Base-by-base conservation (phyloP, 208 protist genomes). In the Wallacemonas sp. region DNA sequence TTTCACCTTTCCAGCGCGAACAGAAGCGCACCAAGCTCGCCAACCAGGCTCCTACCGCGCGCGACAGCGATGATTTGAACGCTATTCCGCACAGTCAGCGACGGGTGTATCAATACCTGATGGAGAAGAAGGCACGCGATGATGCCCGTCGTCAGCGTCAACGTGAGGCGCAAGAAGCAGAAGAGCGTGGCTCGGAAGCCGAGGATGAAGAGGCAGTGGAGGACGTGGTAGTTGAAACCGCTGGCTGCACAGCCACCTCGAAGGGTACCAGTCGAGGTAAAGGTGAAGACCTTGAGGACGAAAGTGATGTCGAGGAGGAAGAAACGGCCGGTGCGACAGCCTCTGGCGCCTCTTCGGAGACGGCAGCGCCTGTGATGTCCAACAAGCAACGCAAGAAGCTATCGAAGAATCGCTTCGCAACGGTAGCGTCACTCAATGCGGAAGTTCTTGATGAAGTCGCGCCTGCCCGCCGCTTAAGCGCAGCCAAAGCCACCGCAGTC, bases 1-100 rank as follows among this genome's bases (percentile, higher is more conserved):
- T 95, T 1, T 95, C 89, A 0, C 89, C 89, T 4, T 95, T 90
- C 45, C 89, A 95, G 68, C 82, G 84, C 0, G 86, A 95, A 62
- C 77, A 84, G 60, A 85, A 84, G 75, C 81, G 84, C 2, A 46
- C 45, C 0, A 80, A 84, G 62, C 45, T 93, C 34, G 86, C 86
- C 5, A 95, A 95, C 61, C 89, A 95, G 59, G 74, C 82, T 12
- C 89, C 89, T 11, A 88, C 75, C 0, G 44, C 68, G 0, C 66
- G n/a, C n/a, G n/a, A 58, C 30, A 74, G 63, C 2, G 68, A 28
- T 34, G 53, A 72, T 42, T 46, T 70, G 2, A 80, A 93, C 60
- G 77, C 63, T 59, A 71, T 86, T 24, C 84, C 89, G 1, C 66
- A 86, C 51, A 93, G 84, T 60, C 80, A 91, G 47, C 77, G 88